phyloP scores from a whole-genome alignment of 495 filamentous ascomycete species.

The Penicillium flavigenum region DNA sequence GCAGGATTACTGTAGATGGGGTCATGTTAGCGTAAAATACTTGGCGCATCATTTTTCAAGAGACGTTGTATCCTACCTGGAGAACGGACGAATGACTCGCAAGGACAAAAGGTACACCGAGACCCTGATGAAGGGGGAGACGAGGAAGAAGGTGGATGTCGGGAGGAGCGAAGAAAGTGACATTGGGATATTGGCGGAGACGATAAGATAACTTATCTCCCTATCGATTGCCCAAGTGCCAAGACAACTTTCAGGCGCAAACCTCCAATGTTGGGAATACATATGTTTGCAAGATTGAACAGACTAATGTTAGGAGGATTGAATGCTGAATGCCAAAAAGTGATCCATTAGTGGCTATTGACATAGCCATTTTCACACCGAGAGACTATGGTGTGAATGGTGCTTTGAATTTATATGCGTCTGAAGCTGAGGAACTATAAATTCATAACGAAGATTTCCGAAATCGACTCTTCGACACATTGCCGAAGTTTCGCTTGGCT shows the following conservation, averaged over 20 bases:
- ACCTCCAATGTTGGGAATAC: background rate
- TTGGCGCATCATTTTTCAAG: constrained; percentile 2
- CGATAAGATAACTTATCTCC: constrained; percentile 8
- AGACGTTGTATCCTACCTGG: background rate
- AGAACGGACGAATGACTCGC: background rate
- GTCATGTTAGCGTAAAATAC: constrained; percentile 8
- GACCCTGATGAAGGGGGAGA: background rate
- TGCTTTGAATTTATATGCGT: background rate
- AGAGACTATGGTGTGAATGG: background rate
- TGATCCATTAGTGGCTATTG: background rate
- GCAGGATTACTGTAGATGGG: constrained; percentile 19
- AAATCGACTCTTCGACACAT: background rate
- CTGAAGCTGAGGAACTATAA: background rate
- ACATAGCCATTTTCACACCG: background rate
- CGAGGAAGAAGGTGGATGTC: background rate
- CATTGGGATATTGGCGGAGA: constrained; percentile 2
- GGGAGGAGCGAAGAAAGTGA: background rate
- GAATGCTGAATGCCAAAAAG: background rate
- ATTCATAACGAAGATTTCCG: background rate
- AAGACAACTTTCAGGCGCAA: background rate
- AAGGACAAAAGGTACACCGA: background rate
- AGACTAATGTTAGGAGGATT: background rate
- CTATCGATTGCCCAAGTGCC: background rate
- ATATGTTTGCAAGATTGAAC: background rate
- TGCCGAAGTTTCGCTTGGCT: background rate